Evolutionary conservation across 225 moss, liverwort and hornwort genomes (phyloP).

Genomic region (Sphagnum tenellum): DNA sequence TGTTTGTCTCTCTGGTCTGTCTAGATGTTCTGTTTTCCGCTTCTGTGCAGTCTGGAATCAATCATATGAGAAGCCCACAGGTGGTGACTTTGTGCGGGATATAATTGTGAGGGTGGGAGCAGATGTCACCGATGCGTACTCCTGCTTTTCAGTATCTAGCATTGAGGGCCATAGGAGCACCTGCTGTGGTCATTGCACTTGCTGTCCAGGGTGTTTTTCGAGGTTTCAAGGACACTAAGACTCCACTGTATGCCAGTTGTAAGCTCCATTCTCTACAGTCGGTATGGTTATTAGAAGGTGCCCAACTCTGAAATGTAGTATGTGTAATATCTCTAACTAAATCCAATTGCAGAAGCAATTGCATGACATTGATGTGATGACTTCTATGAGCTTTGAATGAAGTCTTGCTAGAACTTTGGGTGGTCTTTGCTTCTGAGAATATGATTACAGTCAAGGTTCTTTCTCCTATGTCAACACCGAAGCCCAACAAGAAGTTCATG

Average conservation of each 20-base stretch:
- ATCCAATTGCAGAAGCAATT: no score
- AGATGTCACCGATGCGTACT: conserved; percentile 45
- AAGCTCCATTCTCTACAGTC: not conserved
- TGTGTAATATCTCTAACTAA: not conserved
- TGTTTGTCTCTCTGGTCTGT: no score
- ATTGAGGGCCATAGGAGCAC: conserved; percentile 46
- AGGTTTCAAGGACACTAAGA: conserved; percentile 54
- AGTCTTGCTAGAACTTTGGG: no score
- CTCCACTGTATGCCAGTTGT: conserved; percentile 42
- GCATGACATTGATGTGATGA: no score
- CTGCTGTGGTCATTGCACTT: conserved; percentile 49
- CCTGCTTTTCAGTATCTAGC: conserved; percentile 38
- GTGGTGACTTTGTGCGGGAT: not conserved
- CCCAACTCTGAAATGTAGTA: not conserved
- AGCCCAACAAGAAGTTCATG: no score
- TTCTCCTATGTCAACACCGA: no score
- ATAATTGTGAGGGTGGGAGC: conserved; percentile 4
- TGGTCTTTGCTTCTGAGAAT: no score
- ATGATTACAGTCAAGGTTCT: no score
- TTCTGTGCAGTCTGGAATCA: no score
- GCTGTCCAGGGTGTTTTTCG: conserved; percentile 47
- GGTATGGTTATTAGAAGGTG: no score
- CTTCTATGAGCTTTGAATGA: no score
- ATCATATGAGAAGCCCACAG: not conserved
- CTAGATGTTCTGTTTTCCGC: no score